Evolutionary conservation across 73 alveolate species (phyloP), one percentile per base, ranked within the genome.

Genomic region (Paramecium caudatum): DNA sequence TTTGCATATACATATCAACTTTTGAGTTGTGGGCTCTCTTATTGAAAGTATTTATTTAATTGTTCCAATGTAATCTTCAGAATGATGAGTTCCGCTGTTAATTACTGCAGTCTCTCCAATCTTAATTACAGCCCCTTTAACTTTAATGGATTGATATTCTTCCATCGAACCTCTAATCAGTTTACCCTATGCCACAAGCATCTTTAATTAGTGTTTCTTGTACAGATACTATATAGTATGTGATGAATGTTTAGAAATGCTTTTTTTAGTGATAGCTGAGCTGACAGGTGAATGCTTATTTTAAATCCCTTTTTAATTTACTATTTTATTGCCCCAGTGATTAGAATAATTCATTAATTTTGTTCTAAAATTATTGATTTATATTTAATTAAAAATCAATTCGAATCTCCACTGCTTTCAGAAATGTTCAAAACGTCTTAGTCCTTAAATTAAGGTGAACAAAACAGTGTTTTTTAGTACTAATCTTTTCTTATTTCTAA

Each of bases 401-500:
- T 55, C 30, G 80, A 55, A 55, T 55, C 80, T 3, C 45, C 80
- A 55, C 80, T 55, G 80, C 80, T 55, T 55, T 55, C 80, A 9
- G 80, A 55, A 27, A 55, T 7, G 30, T 55, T 55, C 80, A 55
- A 55, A 23, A 55, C 30, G 21, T 55, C 80, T 55, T 74, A 23
- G 55, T 74, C 88, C 16, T 74, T 74, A 47, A 74, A 74, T 43
- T 19, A 5, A 9, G 88, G 88, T 23, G 88, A 74, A 74, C 88
- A 74, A 74, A 74, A 74, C 30, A 74, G 32, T 37, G 88, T 43
- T 74, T 74, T 74, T 41, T 74, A 47, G 32, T 74, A 74, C 15
- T 37, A 21, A 15, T 74, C 88, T 74, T 74, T 74, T 41, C 65
- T 32, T 27, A 74, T 43, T 23, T 74, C 88, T 1, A 41, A 1